Percentiles rank a stretch among this genome's conserved stretches.
These are phyloP conservation scores for Obelidium mucronatum DNA, from an alignment of 192 early-diverging fungal genomes.

Conservation along the genomic window DNA sequence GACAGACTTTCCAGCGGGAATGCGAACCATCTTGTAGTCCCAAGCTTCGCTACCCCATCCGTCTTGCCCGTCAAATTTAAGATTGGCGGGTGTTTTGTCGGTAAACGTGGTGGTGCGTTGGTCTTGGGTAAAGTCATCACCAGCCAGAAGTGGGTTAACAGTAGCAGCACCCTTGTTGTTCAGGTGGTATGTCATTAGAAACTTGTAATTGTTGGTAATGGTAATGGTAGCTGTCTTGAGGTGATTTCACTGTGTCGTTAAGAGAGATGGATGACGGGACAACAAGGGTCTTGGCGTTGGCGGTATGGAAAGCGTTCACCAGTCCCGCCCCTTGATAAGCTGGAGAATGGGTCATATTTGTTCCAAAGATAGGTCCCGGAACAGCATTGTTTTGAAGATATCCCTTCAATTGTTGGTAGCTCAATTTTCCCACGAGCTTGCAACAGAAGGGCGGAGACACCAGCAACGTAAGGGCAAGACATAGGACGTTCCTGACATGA, in stretches of 20 bases:
- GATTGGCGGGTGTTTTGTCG: conserved; percentile 10
- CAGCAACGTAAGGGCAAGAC: conserved; percentile 79
- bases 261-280: conserved; percentile 52
- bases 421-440: conserved; percentile 51
- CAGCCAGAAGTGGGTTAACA: conserved; percentile 14
- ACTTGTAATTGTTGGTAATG: conserved; percentile 39
- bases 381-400: conserved; percentile 62
- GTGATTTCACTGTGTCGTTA: conserved; percentile 45
- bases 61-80: neutral
- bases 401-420: conserved; percentile 31
- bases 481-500: conserved; percentile 75
- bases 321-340: conserved; percentile 77
- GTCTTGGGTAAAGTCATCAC: conserved; percentile 39
- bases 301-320: conserved; percentile 70
- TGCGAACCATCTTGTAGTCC: neutral
- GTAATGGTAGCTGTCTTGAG: conserved; percentile 4
- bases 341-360: conserved; percentile 59
- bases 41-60: neutral
- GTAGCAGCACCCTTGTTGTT: conserved; percentile 26
- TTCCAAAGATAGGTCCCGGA: conserved; percentile 43
- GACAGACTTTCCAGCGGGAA: neutral
- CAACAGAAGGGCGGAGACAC: conserved; percentile 69
- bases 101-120: conserved; percentile 13
- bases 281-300: conserved; percentile 57
- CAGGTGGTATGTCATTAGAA: conserved; percentile 28